Evolutionary conservation across 192 early-diverging fungal species (phyloP), one percentile per base, ranked within the genome.

Genomic region (Coemansia sp.): DNA sequence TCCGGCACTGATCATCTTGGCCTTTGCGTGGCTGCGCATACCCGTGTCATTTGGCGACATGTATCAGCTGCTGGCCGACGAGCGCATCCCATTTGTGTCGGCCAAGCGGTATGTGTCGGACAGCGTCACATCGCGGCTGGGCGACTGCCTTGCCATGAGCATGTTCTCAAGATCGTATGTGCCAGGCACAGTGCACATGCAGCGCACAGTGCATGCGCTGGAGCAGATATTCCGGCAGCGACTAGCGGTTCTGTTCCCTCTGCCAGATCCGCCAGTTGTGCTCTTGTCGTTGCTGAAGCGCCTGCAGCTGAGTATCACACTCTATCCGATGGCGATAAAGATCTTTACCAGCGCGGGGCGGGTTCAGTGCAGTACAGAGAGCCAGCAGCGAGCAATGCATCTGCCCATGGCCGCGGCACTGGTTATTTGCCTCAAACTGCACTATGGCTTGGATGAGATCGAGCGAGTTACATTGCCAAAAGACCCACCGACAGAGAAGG

Each of bases 361-460:
- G 18, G 9, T 13, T 13, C 12, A 18, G 11, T 0, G 16, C 21
- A 5, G 12, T 14, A 7, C 13, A 10, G 19, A 3, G 2, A 2
- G 9, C 2, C n/a, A 7, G 10, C 7, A 28, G 5, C 8, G 22
- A 9, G 13, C 27, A 0, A 28, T 33, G 25, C 26, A 44, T 1
- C 7, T 59, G 8, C 20, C 11, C 13, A 11, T 36, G 17, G 44
- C 59, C 17, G 44, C 61, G 3, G 56, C 53, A 0, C 48, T 72
- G n/a, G 45, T 65, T 25, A 23, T 72, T 12, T 55, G 48, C 20
- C 49, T 72, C 3, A 64, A 72, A 41, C 35, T 72, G 45, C 68
- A 72, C 49, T 72, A 72, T 20, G 68, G 68, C 9, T 18, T 72
- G 40, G 68, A 72, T 32, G 68, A 72, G 45, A 51, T 72, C 16